Base-by-base conservation (phyloP, 257 asterid genomes). In the Voacanga thouarsii region DNA sequence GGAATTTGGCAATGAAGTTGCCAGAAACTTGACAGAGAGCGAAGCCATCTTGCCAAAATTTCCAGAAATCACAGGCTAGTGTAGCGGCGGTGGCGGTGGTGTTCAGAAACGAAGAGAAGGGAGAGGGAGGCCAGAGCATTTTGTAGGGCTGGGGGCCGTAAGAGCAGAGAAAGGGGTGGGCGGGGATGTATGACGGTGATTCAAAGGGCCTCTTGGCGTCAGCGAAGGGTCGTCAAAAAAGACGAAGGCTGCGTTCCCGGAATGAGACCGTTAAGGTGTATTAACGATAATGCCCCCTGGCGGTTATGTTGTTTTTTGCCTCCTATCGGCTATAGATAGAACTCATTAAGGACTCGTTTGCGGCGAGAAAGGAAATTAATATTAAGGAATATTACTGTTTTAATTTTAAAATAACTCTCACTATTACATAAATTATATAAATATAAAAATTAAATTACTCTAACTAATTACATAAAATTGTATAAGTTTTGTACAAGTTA, bases 161-260 rank as follows among this genome's bases (percentile, higher is more conserved):
- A 78, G 75, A 67, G 80, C 83, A 55, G 69, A 12, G 63, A 41
- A 55, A 19, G 64, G 8, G 11, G 0, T 33, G 37, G 37, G n/a
- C 0, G 39, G 19, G 14, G 83, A 18, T n/a, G 76, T 12, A 82
- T 50, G 87, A 80, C 75, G 63, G 47, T 19, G 68, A 18, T 3
- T 49, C 44, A 28, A 41, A 0, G 80, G 87, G 95, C 30, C 99
- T 89, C 87, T 91, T 95, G 88, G 89, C 30, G 23, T 64, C 49
- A 21, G 82, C 94, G 23, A 91, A 95, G 78, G 96, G 99, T 76
- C 95, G 85, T 83, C 47, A 5, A 68, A n/a, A 67, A 23, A 39
- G 18, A 43, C 18, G 51, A 19, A 66, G 43, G 28, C 6, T 21
- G 16, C 10, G 14, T 11, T 30, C 19, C 7, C 18, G 73, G 41